Percentiles rank a stretch among this genome's conserved stretches.
Evolutionary conservation across 2,329 filamentous ascomycete species (phyloP).

Genomic region (Didymella arachidicola): DNA sequence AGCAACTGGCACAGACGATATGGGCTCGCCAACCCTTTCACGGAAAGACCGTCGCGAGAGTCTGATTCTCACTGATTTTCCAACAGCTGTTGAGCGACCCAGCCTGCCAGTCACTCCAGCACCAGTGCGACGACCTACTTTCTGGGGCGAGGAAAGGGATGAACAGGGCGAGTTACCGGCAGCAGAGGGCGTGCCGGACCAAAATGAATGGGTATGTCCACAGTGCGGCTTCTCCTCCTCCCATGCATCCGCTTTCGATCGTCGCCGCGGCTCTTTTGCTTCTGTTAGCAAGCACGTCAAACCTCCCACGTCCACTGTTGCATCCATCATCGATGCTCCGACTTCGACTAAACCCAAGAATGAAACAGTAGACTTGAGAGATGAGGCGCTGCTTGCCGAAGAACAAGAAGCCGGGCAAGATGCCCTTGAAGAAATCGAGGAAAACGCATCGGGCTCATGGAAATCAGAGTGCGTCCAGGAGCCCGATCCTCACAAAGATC

Average conservation of each 20-base stretch:
- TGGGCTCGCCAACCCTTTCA: constrained; percentile 45
- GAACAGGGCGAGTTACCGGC: constrained; percentile 69
- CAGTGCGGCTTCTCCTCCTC: constrained; percentile 47
- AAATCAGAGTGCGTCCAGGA: neutral
- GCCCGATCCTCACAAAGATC: constrained; percentile 23
- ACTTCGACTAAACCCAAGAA: neutral
- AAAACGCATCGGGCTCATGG: neutral
- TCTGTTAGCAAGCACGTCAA: constrained; percentile 31
- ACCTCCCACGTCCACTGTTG: constrained; percentile 25
- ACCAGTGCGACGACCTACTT: constrained; percentile 72
- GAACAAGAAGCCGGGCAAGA: constrained; percentile 14
- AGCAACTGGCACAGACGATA: constrained; percentile 36
- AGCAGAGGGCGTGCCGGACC: constrained; percentile 83
- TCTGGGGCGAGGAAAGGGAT: constrained; percentile 70
- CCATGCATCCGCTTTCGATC: constrained; percentile 42
- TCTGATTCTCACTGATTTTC: constrained; percentile 85
- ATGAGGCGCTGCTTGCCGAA: constrained; percentile 12
- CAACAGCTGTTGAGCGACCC: constrained; percentile 79
- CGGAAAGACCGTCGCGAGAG: constrained; percentile 57
- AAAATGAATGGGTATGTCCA: constrained; percentile 92
- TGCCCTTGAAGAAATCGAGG: constrained; percentile 9
- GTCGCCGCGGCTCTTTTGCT: constrained; percentile 29
- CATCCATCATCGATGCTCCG: constrained; percentile 14
- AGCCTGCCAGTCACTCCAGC: constrained; percentile 91
- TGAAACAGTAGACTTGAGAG: constrained; percentile 7